Evolutionary conservation across 441 rosid species (phyloP).

Genomic region (Adansonia grandidieri): DNA sequence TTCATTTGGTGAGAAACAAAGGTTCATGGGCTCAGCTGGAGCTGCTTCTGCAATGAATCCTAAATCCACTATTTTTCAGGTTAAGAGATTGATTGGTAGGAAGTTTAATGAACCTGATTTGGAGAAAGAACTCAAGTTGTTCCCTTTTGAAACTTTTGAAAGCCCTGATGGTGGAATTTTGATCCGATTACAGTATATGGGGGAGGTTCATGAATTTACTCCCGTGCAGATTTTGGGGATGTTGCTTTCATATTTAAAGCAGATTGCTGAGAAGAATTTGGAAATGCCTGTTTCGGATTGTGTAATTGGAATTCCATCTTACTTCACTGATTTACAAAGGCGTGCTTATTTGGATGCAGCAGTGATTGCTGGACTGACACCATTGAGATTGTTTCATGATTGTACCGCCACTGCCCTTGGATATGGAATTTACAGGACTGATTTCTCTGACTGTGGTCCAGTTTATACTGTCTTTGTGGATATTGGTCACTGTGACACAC

Average conservation of each 20-base stretch:
- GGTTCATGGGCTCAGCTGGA: constrained; percentile 86
- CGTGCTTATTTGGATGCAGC: constrained; percentile 86
- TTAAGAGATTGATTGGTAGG: constrained; percentile 84
- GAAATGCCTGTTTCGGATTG: constrained; percentile 70
- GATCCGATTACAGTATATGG: constrained; percentile 65
- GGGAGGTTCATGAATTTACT: constrained; percentile 62
- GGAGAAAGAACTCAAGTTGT: constrained; percentile 64
- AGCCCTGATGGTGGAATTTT: constrained; percentile 69
- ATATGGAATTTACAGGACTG: constrained; percentile 92
- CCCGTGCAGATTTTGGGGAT: constrained; percentile 87
- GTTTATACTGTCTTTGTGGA: constrained; percentile 73
- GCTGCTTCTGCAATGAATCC: constrained; percentile 91
- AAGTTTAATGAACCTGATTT: constrained; percentile 65
- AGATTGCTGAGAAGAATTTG: constrained; percentile 72
- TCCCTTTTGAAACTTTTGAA: constrained; percentile 75
- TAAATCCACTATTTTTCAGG: constrained; percentile 73
- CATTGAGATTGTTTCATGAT: constrained; percentile 92
- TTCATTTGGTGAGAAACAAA: constrained; percentile 91
- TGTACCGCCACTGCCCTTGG: constrained; percentile 91
- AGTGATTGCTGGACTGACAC: constrained; percentile 77
- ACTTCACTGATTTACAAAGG: constrained; percentile 83
- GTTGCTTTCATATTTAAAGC: constrained; percentile 89
- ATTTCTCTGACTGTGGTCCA: constrained; percentile 57
- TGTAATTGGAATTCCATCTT: constrained; percentile 91
- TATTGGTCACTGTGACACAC: constrained; percentile 90